Evolutionary conservation across 805 yeast genomes (phyloP).

Genomic region (Metschnikowia dekortorum): DNA sequence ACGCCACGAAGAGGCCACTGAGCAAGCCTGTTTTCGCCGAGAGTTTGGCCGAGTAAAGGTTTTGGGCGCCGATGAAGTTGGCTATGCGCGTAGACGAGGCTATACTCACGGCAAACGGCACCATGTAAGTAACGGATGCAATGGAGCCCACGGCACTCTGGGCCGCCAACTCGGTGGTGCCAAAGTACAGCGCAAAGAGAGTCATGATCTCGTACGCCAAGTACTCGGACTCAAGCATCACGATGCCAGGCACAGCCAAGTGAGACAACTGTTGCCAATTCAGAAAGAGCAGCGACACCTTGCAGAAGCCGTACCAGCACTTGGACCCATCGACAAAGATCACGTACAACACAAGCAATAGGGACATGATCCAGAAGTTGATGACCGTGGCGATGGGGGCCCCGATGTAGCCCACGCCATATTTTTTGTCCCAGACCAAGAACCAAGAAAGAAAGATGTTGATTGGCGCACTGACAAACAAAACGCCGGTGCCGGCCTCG

Average conservation of each 20-base stretch:
- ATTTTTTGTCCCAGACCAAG: slow-evolving; percentile 39
- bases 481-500: slow-evolving; percentile 44
- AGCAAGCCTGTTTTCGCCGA: slow-evolving; percentile 32
- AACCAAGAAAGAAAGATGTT: slow-evolving; percentile 38
- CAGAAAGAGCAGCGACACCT: slow-evolving; percentile 30
- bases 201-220: slow-evolving; percentile 46
- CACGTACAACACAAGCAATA: slow-evolving; percentile 34
- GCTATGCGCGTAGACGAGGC: slow-evolving; percentile 44
- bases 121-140: slow-evolving; percentile 41
- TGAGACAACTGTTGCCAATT: slow-evolving; percentile 34
- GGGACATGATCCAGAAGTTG: slow-evolving; percentile 40
- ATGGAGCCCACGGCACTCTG: slow-evolving; percentile 48
- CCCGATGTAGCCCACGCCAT: slow-evolving; percentile 40
- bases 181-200: slow-evolving; percentile 42
- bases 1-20: slow-evolving; percentile 27
- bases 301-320: slow-evolving; percentile 64
- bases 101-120: slow-evolving; percentile 44
- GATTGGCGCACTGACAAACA: slow-evolving; percentile 39
- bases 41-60: slow-evolving; percentile 31
- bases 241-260: slow-evolving; percentile 42
- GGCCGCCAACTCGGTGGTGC: slow-evolving; percentile 48
- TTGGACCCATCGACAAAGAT: slow-evolving; percentile 51
- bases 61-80: slow-evolving; percentile 41
- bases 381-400: slow-evolving; percentile 42
- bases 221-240: slow-evolving; percentile 44